Conservation (phyloP, 768 basidiomycete species). For the Clavaria fumosa region DNA sequence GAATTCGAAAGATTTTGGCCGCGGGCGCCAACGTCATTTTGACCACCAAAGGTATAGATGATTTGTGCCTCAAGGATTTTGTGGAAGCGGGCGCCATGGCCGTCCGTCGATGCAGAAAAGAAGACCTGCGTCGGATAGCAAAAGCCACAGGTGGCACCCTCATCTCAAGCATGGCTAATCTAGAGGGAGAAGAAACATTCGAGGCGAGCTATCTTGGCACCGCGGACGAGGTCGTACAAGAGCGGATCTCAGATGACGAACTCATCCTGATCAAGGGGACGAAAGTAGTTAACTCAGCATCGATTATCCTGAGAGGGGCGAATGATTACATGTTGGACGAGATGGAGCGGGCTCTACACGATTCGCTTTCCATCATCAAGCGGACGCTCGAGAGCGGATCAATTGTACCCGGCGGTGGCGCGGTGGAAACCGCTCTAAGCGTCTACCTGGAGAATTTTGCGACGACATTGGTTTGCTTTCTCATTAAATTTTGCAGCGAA, state of each 20-base stretch:
- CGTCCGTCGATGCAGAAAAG: slow-evolving; percentile 92
- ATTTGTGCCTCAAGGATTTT: slow-evolving; percentile 95
- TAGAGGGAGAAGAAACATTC: slow-evolving; percentile 96
- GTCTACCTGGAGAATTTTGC: slow-evolving; percentile 99
- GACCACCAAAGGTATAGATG: slow-evolving; percentile 98
- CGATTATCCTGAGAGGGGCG: slow-evolving; percentile 88
- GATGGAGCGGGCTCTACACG: slow-evolving; percentile 96
- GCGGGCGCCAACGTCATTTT: slow-evolving; percentile 94
- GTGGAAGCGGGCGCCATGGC: slow-evolving; percentile 99
- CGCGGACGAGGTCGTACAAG: slow-evolving; percentile 93
- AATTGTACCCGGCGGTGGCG: slow-evolving; percentile 94
- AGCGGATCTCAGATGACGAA: slow-evolving; percentile 97
- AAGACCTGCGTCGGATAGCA: slow-evolving; percentile 92
- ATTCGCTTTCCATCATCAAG: slow-evolving; percentile 90
- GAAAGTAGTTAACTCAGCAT: slow-evolving; percentile 86
- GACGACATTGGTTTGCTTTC: slow-evolving; percentile 62
- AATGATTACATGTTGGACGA: slow-evolving; percentile 99
- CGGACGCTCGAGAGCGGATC: slow-evolving; percentile 90
- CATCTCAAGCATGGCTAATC: slow-evolving; percentile 83
- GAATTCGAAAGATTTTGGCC: slow-evolving; percentile 89
- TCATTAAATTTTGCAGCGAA: slow-evolving; percentile 1
- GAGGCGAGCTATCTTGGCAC: slow-evolving; percentile 81
- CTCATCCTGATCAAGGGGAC: slow-evolving; percentile 96
- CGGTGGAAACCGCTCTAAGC: slow-evolving; percentile 91
- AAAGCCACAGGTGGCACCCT: slow-evolving; percentile 93